Percentiles rank a stretch among this genome's conserved stretches.
Evolutionary conservation across 2,329 filamentous ascomycete genomes (phyloP).

Genomic region (Lasiodiplodia sp.): DNA sequence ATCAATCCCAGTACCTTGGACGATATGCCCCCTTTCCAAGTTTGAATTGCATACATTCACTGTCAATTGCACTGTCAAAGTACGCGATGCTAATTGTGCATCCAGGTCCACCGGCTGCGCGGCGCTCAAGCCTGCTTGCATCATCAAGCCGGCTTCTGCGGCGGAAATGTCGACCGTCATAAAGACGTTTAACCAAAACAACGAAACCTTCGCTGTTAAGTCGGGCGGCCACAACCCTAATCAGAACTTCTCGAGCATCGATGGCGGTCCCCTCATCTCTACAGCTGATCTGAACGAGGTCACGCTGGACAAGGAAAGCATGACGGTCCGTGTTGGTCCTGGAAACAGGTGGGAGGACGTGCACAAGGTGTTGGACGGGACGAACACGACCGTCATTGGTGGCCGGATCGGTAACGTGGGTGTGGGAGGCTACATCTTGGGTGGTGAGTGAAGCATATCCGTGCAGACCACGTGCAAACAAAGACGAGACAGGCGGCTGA

Average conservation of each 20-base stretch:
- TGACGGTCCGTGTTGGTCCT: conserved; percentile 42
- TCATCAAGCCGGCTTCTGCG: conserved; percentile 39
- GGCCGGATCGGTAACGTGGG: conserved; percentile 59
- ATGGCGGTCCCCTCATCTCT: conserved; percentile 53
- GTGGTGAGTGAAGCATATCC: conserved; percentile 41
- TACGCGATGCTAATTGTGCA: background rate
- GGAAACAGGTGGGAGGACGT: conserved; percentile 45
- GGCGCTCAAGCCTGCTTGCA: conserved; percentile 42
- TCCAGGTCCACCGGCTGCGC: conserved; percentile 41
- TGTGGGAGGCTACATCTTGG: conserved; percentile 56
- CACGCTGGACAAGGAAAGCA: conserved; percentile 36
- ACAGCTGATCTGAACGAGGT: conserved; percentile 51
- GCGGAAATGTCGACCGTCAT: conserved; percentile 63
- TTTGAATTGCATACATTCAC: no score
- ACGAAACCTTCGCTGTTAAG: conserved; percentile 62
- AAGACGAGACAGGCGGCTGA: background rate
- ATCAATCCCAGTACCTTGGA: background rate
- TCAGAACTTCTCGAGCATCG: conserved; percentile 55
- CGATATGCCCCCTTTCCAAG: no score
- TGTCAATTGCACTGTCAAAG: no score
- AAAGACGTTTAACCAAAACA: conserved; percentile 51
- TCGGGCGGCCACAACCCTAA: conserved; percentile 59
- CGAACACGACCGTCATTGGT: conserved; percentile 52
- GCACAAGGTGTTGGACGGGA: conserved; percentile 48
- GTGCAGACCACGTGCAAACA: background rate